Evolutionary conservation across 805 yeast species (phyloP), one percentile per base, ranked within the genome.

Genomic region (Nakazawaea ishiwadae): DNA sequence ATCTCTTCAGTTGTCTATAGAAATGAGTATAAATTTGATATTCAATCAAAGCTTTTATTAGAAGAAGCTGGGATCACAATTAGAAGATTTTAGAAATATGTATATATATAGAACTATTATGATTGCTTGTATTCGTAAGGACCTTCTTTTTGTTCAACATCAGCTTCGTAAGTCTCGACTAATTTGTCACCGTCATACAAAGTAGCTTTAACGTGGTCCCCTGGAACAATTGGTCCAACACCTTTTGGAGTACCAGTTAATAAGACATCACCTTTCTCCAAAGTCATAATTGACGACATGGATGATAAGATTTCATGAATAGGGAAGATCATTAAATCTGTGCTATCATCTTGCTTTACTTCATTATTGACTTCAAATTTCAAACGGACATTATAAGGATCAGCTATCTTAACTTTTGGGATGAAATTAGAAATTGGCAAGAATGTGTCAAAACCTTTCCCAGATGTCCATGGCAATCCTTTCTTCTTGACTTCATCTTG

Each of bases 181-280:
- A 69, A 68, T 44, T 75, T 55, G 9, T 80, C 91, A 26, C 74
- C 74, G 24, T 71, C 73, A 21, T 59, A 62, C 47, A 88, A 61
- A 48, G 75, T 73, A 5, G 95, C 95, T 35, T 70, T 69, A 20
- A 93, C 67, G 19, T 59, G 55, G 57, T 93, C 98, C 8, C 97
- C 98, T 0, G 95, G 85, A 5, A 60, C 60, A 26, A 90, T 65
- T 19, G 73, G 66, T 7, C 98, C 96, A n/a, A 93, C 99, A 14
- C 99, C 99, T 60, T 89, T 87, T 35, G 99, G 99, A 1, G 99
- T 93, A 14, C 99, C 99, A 1, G 99, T 93, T 39, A 93, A 69
- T 44, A 93, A 80, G 48, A 93, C 71, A 56, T 93, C 99, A 23
- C 96, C 96, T 40, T 86, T 81, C 53, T 90, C 80, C 44, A 93